Percentiles rank a stretch among this genome's conserved stretches.
These are phyloP conservation scores for Hortiboletus flavorubellus DNA, from an alignment of 768 basidiomycete genomes.

Conservation along the genomic window DNA sequence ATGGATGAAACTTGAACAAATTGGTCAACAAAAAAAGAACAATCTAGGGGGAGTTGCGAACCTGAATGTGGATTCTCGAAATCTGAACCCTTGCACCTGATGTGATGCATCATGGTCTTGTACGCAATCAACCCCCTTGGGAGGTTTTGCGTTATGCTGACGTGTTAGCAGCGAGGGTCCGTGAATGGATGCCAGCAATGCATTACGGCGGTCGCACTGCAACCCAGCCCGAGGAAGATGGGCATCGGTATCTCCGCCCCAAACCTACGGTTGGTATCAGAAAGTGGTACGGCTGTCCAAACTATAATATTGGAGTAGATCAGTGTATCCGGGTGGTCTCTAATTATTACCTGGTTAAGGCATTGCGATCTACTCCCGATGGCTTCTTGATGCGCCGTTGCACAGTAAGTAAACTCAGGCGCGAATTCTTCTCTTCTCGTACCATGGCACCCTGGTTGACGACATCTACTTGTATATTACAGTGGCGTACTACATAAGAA, in stretches of 20 bases:
- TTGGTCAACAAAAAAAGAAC: slow-evolving; percentile 6
- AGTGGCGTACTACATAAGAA: slow-evolving; percentile 20
- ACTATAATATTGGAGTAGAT: slow-evolving; percentile 4
- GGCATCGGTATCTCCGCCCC: slow-evolving; percentile 21
- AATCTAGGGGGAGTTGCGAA: slow-evolving; percentile 14
- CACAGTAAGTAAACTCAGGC: background rate
- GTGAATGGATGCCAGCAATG: slow-evolving; percentile 26
- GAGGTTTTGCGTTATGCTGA: slow-evolving; percentile 23
- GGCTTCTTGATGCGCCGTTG: slow-evolving; percentile 22
- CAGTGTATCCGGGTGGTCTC: background rate
- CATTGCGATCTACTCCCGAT: slow-evolving; percentile 20
- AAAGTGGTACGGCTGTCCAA: background rate
- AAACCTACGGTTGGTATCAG: slow-evolving; percentile 12
- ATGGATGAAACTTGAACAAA: slow-evolving; percentile 14
- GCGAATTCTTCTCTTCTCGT: slow-evolving; percentile 14
- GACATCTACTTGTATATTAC: slow-evolving; percentile 7
- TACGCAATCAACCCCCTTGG: slow-evolving; percentile 27
- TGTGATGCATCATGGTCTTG: slow-evolving; percentile 15
- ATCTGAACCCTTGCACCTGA: slow-evolving; percentile 22
- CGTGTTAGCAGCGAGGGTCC: slow-evolving; percentile 29
- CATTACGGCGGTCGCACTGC: slow-evolving; percentile 25
- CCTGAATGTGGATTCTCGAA: slow-evolving; percentile 27
- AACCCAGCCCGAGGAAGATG: background rate
- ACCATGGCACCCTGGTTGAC: slow-evolving; percentile 13
- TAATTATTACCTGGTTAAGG: slow-evolving; percentile 14